Base-by-base conservation (phyloP, 441 rosid species). In the Adansonia rubrostipa region DNA sequence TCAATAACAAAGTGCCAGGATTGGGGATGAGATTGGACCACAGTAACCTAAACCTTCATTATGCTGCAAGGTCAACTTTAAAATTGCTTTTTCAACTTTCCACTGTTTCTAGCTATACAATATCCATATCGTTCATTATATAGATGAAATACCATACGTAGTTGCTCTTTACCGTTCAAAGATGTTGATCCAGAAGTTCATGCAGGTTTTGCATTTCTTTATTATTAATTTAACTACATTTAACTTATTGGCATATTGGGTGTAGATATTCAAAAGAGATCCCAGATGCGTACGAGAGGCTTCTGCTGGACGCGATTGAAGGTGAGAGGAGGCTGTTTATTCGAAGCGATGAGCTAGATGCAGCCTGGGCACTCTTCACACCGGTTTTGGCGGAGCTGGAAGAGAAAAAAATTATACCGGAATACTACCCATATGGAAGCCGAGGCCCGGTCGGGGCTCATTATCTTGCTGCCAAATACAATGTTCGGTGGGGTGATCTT, bases 361-460 rank as follows among this genome's bases (percentile, higher is more conserved):
- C 98, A n/a, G 98, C 98, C 40, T 94, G 97, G 97, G 70, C 91
- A 6, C 90, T 89, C 15, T 94, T 94, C 82, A 89, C 92, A 15
- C 98, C 97, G 8, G 85, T 92, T 80, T 84, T 95, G 58, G 85
- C 85, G 68, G 99, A 93, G 86, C 79, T 93, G 4, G 97, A 95
- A 80, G 96, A 89, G 84, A 93, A 90, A 84, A 90, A 84, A 86
- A 84, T 82, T 3, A 75, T 82, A 14, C 99, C 97, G 0, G 97
- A 95, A 72, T 89, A 79, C 82, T 95, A 95, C 82, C 99, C 99
- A 61, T 89, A 91, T 0, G 94, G 99, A 11, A 95, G 97, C 79
- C 92, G 99, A 58, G 99, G 98, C 66, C 97, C 97, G n/a, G 96
- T 94, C 1, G 96, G 97, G 73, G 96, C 99, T 24, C 99, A 93